Evolutionary conservation across 1,139 yeast species (phyloP).

Genomic region (Pneumocystis oryctolagi): DNA sequence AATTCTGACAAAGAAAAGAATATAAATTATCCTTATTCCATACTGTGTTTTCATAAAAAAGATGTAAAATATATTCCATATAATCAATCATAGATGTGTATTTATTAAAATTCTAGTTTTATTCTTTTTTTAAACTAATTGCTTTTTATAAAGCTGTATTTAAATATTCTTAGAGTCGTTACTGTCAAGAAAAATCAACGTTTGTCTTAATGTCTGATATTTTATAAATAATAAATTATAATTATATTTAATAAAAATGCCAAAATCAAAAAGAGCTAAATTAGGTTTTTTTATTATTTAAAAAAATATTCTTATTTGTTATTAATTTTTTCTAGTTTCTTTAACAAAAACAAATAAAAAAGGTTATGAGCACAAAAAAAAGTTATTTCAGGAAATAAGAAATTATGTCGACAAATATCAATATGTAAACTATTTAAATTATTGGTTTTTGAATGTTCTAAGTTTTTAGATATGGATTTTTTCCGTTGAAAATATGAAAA

Average conservation of each 20-base stretch:
- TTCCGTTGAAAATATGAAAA: slow-evolving; percentile 81
- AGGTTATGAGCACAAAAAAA: slow-evolving; percentile 80
- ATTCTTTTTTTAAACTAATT: too few relatives aligned
- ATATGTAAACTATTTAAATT: slow-evolving; percentile 29
- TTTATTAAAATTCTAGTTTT: neutral
- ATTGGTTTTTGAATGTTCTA: neutral
- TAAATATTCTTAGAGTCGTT: too few relatives aligned
- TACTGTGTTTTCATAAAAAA: slow-evolving; percentile 50
- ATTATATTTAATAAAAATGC: slow-evolving; percentile 36
- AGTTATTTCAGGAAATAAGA: slow-evolving; percentile 82
- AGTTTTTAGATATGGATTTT: slow-evolving; percentile 44
- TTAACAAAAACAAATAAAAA: slow-evolving; percentile 91
- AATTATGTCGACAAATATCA: slow-evolving; percentile 59
- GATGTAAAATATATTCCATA: slow-evolving; percentile 68
- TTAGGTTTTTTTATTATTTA: slow-evolving; percentile 24
- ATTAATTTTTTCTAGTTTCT: slow-evolving; percentile 42
- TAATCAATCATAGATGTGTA: slow-evolving; percentile 17
- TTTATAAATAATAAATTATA: neutral
- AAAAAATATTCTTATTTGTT: neutral
- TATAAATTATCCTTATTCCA: slow-evolving; percentile 73
- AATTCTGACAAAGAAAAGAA: slow-evolving; percentile 55
- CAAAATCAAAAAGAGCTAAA: slow-evolving; percentile 88
- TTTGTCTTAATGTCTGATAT: neutral
- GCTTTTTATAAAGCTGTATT: too few relatives aligned
- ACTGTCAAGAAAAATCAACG: too few relatives aligned